Evolutionary conservation across 768 basidiomycete genomes (phyloP).

Genomic region (Leccinum longicurvipes): DNA sequence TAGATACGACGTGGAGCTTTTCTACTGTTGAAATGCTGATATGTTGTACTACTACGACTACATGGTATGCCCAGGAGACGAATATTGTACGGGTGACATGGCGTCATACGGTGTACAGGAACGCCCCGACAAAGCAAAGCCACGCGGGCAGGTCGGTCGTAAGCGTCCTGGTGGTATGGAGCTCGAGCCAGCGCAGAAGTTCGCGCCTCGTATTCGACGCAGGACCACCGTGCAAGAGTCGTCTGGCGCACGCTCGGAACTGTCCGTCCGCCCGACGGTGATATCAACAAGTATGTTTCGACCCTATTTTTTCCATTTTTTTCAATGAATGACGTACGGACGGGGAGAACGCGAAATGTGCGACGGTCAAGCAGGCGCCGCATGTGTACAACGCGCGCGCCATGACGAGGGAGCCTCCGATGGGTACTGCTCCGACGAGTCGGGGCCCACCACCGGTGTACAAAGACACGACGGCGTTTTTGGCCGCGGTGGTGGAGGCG

Average conservation of each 20-base stretch:
- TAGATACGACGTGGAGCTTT: slow-evolving; percentile 20
- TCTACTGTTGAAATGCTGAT: slow-evolving; percentile 6
- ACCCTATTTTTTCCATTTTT: not conserved
- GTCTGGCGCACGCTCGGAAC: slow-evolving; percentile 1
- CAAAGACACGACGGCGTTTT: not conserved
- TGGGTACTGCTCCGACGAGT: no score
- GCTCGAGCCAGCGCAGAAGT: not conserved
- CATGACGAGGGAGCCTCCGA: not conserved
- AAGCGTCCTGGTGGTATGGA: slow-evolving; percentile 1
- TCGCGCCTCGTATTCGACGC: not conserved
- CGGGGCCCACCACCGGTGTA: not conserved
- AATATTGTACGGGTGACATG: not conserved
- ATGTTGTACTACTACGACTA: not conserved
- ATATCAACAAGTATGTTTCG: not conserved
- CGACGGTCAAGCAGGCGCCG: slow-evolving; percentile 5
- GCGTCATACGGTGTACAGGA: not conserved
- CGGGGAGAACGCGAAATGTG: slow-evolving; percentile 4
- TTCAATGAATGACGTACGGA: not conserved
- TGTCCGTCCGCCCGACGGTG: not conserved
- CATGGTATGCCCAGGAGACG: not conserved
- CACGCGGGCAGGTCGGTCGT: slow-evolving; percentile 4
- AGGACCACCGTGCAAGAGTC: not conserved
- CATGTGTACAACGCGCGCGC: not conserved
- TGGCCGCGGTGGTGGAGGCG: not conserved
- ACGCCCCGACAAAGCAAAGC: slow-evolving; percentile 2